Evolutionary conservation across 169 alveolate species (phyloP), one percentile per base, ranked within the genome.

Genomic region (Plasmodium falciparum): DNA sequence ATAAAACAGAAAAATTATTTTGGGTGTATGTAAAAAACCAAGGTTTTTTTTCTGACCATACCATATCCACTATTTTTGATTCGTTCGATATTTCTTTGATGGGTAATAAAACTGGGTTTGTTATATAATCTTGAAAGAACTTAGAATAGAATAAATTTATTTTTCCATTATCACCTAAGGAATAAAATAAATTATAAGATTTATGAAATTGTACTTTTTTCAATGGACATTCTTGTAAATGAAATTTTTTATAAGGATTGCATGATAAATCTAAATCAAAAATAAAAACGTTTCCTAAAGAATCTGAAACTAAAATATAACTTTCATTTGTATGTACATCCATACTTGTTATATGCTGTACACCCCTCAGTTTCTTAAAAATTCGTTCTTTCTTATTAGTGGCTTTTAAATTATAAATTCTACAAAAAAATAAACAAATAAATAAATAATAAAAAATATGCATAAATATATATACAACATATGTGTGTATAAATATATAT

Each of bases 31-130:
- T 88, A 58, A 85, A 85, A 12, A 85, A 17, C 92, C 92, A 85
- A 24, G 92, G 92, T 43, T 61, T 85, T 61, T 65, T 85, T 26
- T 47, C 71, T 52, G 92, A 85, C 92, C 92, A 85, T 12, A 61
- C 65, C 20, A 85, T 54, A 45, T 85, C 92, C 49, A 29, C 6
- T 45, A 85, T 85, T 63, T 85, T 85, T 59, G 85, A 59, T 50
- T 66, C 88, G 72, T 62, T 70, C 54, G 74, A 29, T 43, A 85
- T 7, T 56, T 70, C 50, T 43, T 33, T 85, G 72, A 85, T 85
- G 15, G 92, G 92, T 52, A 85, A 15, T 74, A 85, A 85, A 85
- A 85, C 66, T n/a, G 92, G 92, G 24, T 85, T 63, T 6, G 92
- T 85, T 33, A 85, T 74, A 85, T 85, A 85, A 65, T 85, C 92